phyloP scores from a whole-genome alignment of 2,329 filamentous ascomycete genomes.

The Trichoderma brevicompactum region DNA sequence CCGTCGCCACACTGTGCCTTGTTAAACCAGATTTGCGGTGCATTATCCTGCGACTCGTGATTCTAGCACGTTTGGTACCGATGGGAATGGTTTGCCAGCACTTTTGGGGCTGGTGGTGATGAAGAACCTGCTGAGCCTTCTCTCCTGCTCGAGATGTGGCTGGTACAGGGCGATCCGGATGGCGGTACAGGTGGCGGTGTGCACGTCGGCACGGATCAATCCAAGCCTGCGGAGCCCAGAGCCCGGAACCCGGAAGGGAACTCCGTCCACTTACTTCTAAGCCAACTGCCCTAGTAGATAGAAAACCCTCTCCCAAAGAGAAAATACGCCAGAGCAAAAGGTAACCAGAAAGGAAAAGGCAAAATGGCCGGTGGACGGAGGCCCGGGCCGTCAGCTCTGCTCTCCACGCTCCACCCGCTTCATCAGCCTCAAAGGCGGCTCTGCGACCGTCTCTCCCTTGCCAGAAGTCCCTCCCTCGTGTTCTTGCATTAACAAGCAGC shows the following conservation, averaged over 20 bases:
- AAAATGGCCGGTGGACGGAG: slow-evolving; percentile 15
- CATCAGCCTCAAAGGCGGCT: slow-evolving; percentile 25
- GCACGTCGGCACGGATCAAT: slow-evolving; percentile 19
- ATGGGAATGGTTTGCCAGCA: too few species aligned
- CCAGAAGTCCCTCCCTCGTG: background rate
- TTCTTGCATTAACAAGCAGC: background rate
- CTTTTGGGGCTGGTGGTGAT: too few species aligned
- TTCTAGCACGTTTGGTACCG: too few species aligned
- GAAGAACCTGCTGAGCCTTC: too few species aligned
- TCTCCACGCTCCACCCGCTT: slow-evolving; percentile 10
- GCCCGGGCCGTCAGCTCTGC: slow-evolving; percentile 20
- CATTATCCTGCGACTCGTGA: too few species aligned
- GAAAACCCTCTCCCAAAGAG: background rate
- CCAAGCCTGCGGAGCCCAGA: slow-evolving; percentile 8
- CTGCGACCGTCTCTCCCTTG: slow-evolving; percentile 7
- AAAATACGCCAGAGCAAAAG: background rate
- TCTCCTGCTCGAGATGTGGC: too few species aligned
- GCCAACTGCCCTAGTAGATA: too few species aligned
- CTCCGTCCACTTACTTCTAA: slow-evolving; percentile 11
- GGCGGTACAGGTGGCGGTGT: slow-evolving; percentile 16
- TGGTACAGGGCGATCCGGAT: background rate
- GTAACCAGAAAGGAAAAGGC: background rate
- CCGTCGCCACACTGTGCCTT: too few species aligned
- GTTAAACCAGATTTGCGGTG: too few species aligned
- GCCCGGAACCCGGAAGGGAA: slow-evolving; percentile 16